Percentiles rank a stretch among this genome's conserved stretches.
Evolutionary conservation across 2,329 filamentous ascomycete genomes (phyloP).

Genomic region (Pseudocercospora eumusae): DNA sequence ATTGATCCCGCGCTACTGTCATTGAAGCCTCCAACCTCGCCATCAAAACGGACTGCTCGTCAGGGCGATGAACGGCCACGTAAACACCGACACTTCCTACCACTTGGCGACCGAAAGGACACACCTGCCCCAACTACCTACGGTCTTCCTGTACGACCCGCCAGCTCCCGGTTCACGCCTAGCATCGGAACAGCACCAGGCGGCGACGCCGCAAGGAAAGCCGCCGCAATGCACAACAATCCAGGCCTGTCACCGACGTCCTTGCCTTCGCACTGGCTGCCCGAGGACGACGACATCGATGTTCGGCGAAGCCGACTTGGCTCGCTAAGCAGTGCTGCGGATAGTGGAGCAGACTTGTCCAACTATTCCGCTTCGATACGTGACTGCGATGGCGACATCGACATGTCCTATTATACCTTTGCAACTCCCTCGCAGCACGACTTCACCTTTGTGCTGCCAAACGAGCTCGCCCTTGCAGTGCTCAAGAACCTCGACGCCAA

Average conservation of each 20-base stretch:
- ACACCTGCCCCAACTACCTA: conserved; percentile 37
- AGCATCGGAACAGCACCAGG: conserved; percentile 29
- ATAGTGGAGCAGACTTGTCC: conserved; percentile 42
- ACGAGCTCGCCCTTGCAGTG: conserved; percentile 61
- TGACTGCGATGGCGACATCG: conserved; percentile 38
- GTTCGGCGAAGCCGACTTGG: conserved; percentile 33
- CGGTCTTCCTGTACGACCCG: conserved; percentile 28
- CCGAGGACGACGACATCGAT: conserved; percentile 26
- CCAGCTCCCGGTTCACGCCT: conserved; percentile 18
- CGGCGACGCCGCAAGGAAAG: conserved; percentile 37
- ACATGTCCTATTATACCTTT: conserved; percentile 27
- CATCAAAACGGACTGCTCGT: conserved; percentile 36
- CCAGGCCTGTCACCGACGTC: conserved; percentile 4
- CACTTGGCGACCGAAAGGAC: conserved; percentile 36
- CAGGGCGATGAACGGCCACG: conserved; percentile 33
- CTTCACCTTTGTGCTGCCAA: conserved; percentile 54
- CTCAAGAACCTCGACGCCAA: conserved; percentile 61
- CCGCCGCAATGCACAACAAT: conserved; percentile 35
- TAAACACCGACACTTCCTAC: conserved; percentile 31
- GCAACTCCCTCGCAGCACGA: conserved; percentile 21
- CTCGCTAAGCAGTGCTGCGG: conserved; percentile 39
- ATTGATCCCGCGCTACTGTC: conserved; percentile 15
- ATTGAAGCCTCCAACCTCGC: conserved; percentile 31
- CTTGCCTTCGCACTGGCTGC: background rate
- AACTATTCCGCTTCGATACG: conserved; percentile 31